A percentile compares a stretch with the other conserved stretches of the same genome.
These are phyloP conservation scores for Ambispora gerdemannii DNA, from an alignment of 192 early-diverging fungal species.

Conservation along the genomic window DNA sequence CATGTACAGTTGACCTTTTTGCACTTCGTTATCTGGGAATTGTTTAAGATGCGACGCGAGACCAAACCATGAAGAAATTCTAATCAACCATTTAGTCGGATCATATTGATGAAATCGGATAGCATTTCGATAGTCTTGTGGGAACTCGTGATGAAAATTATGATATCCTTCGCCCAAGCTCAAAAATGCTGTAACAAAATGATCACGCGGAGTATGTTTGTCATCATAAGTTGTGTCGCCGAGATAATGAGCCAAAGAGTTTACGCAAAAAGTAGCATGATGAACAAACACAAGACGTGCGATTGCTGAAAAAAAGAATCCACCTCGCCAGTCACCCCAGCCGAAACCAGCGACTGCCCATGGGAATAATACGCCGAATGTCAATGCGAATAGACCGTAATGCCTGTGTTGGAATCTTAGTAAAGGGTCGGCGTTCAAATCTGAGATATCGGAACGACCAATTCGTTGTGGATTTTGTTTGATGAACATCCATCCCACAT, in stretches of 20 bases:
- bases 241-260: conserved; percentile 79
- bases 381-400: conserved; percentile 66
- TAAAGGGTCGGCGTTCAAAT: conserved; percentile 70
- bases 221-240: conserved; percentile 81
- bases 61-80: conserved; percentile 54
- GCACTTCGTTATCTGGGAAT: conserved; percentile 79
- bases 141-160: conserved; percentile 90
- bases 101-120: conserved; percentile 79
- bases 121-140: conserved; percentile 83
- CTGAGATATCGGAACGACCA: conserved; percentile 78
- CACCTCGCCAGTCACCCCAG: conserved; percentile 79
- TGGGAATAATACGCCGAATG: conserved; percentile 77
- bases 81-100: conserved; percentile 86
- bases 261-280: conserved; percentile 88
- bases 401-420: conserved; percentile 76
- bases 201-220: conserved; percentile 78
- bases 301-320: conserved; percentile 74
- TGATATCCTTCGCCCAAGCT: conserved; percentile 86
- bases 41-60: conserved; percentile 73
- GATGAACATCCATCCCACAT: conserved; percentile 85
- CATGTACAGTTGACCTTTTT: conserved; percentile 80
- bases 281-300: conserved; percentile 74
- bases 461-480: conserved; percentile 69
- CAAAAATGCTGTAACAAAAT: conserved; percentile 75
- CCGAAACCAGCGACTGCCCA: conserved; percentile 80